Conservation (phyloP, 1,284 basidiomycete genomes). For the Moesziomyces sp. region DNA sequence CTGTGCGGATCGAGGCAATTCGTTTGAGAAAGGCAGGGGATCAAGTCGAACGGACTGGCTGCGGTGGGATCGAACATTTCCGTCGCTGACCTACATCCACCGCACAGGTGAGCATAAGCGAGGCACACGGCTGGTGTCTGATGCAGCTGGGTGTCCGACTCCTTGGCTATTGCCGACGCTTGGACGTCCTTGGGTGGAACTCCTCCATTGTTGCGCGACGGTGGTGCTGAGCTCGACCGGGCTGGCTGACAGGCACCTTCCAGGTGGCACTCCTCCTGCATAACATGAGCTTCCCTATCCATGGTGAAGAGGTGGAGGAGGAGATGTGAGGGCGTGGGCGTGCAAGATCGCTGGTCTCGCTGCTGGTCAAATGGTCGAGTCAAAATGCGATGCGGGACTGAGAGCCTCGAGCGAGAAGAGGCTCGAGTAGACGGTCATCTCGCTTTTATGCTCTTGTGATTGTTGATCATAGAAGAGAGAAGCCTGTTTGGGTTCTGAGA, state of each 20-base stretch:
- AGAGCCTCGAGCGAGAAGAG: no score
- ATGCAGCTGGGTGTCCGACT: background rate
- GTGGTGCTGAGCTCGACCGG: slow-evolving; percentile 16
- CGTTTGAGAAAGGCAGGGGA: background rate
- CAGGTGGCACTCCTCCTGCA: background rate
- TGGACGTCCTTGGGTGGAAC: background rate
- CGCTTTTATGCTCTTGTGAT: no score
- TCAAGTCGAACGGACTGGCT: background rate
- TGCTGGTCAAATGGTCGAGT: background rate
- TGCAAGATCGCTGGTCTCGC: background rate
- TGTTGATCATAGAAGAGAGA: no score
- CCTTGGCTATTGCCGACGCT: background rate
- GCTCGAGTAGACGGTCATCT: no score
- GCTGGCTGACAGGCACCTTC: background rate
- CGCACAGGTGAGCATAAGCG: background rate
- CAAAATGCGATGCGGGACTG: no score
- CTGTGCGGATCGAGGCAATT: background rate
- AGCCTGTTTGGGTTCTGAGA: no score
- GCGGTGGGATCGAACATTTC: background rate
- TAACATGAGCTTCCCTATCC: slow-evolving; percentile 8
- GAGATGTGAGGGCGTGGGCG: background rate
- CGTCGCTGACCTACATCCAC: background rate
- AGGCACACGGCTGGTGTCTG: background rate
- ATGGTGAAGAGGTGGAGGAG: slow-evolving; percentile 1
- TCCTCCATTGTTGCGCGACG: background rate